phyloP scores from a whole-genome alignment of 2,329 filamentous ascomycete genomes.

The Colletotrichum gigasporum region DNA sequence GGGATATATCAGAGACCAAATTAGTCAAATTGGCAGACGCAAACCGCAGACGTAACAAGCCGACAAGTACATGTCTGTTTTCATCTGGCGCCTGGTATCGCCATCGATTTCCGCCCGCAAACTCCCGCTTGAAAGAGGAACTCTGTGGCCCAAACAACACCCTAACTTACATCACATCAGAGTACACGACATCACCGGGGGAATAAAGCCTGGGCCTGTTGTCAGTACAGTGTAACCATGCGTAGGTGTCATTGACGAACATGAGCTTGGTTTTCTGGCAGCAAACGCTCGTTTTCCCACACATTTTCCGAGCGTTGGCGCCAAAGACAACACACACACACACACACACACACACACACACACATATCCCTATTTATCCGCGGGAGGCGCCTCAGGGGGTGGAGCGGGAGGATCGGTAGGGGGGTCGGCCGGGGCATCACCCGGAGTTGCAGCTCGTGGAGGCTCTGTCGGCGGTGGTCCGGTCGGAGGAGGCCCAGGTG shows the following conservation, averaged over 20 bases:
- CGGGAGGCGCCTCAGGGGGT: slow-evolving; percentile 8
- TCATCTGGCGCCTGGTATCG: slow-evolving; percentile 17
- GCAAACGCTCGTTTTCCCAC: neutral
- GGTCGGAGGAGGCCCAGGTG: slow-evolving; percentile 8
- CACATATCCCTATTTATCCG: slow-evolving; percentile 8
- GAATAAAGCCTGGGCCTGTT: neutral
- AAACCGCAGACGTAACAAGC: neutral
- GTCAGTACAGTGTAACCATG: neutral
- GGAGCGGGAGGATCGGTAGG: slow-evolving; percentile 10
- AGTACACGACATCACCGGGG: neutral
- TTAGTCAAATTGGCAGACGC: neutral
- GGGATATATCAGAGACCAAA: neutral
- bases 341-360: neutral
- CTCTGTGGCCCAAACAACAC: neutral
- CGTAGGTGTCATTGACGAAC: neutral
- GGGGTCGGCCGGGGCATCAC: slow-evolving; percentile 4
- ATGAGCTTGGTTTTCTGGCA: neutral
- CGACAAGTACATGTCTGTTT: slow-evolving; percentile 13
- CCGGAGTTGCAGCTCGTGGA: slow-evolving; percentile 11
- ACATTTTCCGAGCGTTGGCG: too few relatives aligned
- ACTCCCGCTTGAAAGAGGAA: slow-evolving; percentile 20
- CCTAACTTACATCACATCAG: slow-evolving; percentile 13
- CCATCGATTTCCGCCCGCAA: neutral
- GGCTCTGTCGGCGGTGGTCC: slow-evolving; percentile 1
- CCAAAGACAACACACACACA: too few relatives aligned